Evolutionary conservation across 345 rosid species (phyloP), one percentile per base, ranked within the genome.

Genomic region (Gossypium anomalum): DNA sequence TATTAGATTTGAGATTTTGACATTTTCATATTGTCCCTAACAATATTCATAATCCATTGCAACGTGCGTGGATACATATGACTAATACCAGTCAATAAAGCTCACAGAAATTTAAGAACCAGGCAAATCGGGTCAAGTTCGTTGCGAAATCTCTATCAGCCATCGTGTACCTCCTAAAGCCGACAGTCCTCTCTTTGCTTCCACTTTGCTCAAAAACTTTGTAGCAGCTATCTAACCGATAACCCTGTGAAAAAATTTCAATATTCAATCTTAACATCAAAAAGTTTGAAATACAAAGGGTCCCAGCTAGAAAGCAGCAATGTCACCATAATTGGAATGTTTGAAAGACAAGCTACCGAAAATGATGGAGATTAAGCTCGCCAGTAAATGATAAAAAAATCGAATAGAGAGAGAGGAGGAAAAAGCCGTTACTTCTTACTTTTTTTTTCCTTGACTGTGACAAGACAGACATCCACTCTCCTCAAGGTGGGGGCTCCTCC

Each of bases 391-490:
- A n/a, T 11, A 15, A 20, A 9, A 75, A 62, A 60, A 23, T 17
- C 29, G 19, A 27, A n/a, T 5, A 11, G 23, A 23, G 52, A 77
- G 75, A 27, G 29, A 52, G 67, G 59, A 74, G 75, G 67, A 73
- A 23, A 70, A 74, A 82, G 75, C 79, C 76, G 43, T 70, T 78
- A 14, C 72, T 73, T 59, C 80, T 82, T 69, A 76, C 85, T 84
- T 82, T 34, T 34, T 34, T 34, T 34, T 82, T 78, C 72, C 60
- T 72, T 79, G 89, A 81, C 77, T 68, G 62, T 22, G 75, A 84
- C 84, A 76, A 76, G 75, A 77, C 72, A 57, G 82, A 78, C 79
- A 78, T 82, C 87, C 85, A 83, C 83, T 83, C 83, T 83, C 85
- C 80, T 72, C 58, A 77, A 67, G 70, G 83, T 79, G 67, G 82